Base-by-base conservation (phyloP, 2,329 filamentous ascomycete species). In the Myriangium duriaei region DNA sequence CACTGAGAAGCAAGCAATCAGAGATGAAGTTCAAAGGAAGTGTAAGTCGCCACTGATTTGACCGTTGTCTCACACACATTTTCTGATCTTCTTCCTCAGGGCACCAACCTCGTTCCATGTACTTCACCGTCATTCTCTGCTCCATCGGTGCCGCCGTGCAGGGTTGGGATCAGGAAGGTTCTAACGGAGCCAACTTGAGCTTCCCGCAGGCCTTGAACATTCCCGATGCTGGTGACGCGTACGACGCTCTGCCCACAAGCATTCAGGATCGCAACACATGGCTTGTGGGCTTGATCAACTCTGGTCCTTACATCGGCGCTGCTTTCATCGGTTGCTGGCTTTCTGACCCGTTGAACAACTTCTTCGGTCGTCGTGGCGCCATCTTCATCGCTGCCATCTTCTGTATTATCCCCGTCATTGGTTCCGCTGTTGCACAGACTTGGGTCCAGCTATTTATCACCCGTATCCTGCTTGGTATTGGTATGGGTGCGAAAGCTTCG, bases 91-190 rank as follows among this genome's bases (percentile, higher is more conserved):
- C 21, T 7, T 26, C n/a, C 7, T 7, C n/a, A 26, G 5, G 68
- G 67, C 58, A 58, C 9, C 67, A 78, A 28, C 74, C 78, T 0
- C 61, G 50, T 46, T 64, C 68, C 16, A 61, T 83, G 10, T 77
- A 76, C 56, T 63, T 79, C 46, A 80, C 78, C 30, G 77, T 82
- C 47, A 61, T 71, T 7, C 71, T 76, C 14, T 81, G 76, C 54
- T 80, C 78, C 30, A 71, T 82, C 37, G 77, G 76, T 35, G 78
- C 78, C 11, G 76, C 76, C n/a, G 75, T 81, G 7, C 59, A 64
- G 41, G 75, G 76, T 15, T 80, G 75, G 76, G 76, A 80, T 45
- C 45, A 48, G 33, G 45, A 41, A 15, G 46, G 46, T 13, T 46
- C 43, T 34, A 49, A 61, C 45, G 57, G 58, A 24, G 75, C 76